These are phyloP conservation scores for Kodamaea nitidulidarum DNA, from an alignment of 805 yeast genomes.

Conservation along the genomic window DNA sequence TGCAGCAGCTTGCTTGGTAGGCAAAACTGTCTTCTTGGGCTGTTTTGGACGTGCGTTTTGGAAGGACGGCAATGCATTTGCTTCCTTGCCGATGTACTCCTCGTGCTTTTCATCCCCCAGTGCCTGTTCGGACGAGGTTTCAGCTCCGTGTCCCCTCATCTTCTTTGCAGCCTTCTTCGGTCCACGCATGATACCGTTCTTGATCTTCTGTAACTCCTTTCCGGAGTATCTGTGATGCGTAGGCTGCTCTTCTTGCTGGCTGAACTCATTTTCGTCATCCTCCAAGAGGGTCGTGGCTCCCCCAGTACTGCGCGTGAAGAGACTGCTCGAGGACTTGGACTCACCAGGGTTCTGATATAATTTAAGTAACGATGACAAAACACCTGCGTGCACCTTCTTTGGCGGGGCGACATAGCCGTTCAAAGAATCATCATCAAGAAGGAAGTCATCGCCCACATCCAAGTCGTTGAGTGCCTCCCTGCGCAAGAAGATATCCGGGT, in stretches of 20 bases:
- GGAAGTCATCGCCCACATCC: constrained; percentile 23
- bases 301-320: constrained; percentile 17
- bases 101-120: constrained; percentile 13
- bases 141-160: constrained; percentile 9
- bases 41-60: constrained; percentile 41
- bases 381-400: constrained; percentile 75
- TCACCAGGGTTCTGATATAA: constrained; percentile 54
- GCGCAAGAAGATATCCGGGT: constrained; percentile 42
- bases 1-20: constrained; percentile 13
- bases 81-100: constrained; percentile 5
- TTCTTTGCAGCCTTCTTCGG: constrained; percentile 14
- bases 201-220: constrained; percentile 16
- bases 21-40: constrained; percentile 19
- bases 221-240: not conserved
- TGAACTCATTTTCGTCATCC: constrained; percentile 5
- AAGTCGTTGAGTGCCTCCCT: constrained; percentile 22
- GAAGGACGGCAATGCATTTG: constrained; percentile 36
- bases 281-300: constrained; percentile 8
- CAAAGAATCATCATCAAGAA: constrained; percentile 29
- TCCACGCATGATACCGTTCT: constrained; percentile 27
- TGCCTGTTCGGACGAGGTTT: constrained; percentile 8
- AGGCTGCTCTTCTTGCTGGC: not conserved
- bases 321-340: constrained; percentile 22
- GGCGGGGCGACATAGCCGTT: constrained; percentile 37
- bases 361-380: constrained; percentile 69